Percentiles rank a stretch among this genome's conserved stretches.
phyloP scores from a whole-genome alignment of 352 stramenopile genomes.

The Phytopythium ostracodes region DNA sequence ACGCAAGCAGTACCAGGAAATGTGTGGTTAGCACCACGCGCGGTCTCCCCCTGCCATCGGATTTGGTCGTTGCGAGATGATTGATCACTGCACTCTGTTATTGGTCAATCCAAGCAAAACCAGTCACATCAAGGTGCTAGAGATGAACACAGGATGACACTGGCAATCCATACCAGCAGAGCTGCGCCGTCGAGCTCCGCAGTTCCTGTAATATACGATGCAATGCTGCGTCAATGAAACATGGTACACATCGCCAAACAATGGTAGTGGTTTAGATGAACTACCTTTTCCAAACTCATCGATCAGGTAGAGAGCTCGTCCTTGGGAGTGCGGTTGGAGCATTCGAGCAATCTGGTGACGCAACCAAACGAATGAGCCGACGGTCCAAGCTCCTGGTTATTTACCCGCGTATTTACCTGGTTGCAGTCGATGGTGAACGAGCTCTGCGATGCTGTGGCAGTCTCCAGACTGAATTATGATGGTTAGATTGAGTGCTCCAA shows the following conservation, averaged over 20 bases:
- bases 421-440: slow-evolving; percentile 89
- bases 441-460: slow-evolving; percentile 64
- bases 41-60: slow-evolving; percentile 21
- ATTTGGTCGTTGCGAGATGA: slow-evolving; percentile 35
- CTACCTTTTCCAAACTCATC: slow-evolving; percentile 89
- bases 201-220: slow-evolving; percentile 43
- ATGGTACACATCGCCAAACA: not conserved
- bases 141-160: not conserved
- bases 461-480: slow-evolving; percentile 55
- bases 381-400: not conserved
- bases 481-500: slow-evolving; percentile 1
- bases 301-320: slow-evolving; percentile 68
- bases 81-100: slow-evolving; percentile 53
- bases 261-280: not conserved
- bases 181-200: slow-evolving; percentile 69
- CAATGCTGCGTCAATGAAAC: not conserved
- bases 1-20: slow-evolving; percentile 42
- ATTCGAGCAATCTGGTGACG: slow-evolving; percentile 67
- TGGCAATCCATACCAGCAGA: slow-evolving; percentile 44
- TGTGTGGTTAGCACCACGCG: slow-evolving; percentile 80
- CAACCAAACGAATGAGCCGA: not conserved
- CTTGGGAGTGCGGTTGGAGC: slow-evolving; percentile 57
- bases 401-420: slow-evolving; percentile 34
- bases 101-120: not conserved
- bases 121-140: not conserved